Conservation (phyloP, 2,329 filamentous ascomycete genomes). For the Aspergillus tamarii region DNA sequence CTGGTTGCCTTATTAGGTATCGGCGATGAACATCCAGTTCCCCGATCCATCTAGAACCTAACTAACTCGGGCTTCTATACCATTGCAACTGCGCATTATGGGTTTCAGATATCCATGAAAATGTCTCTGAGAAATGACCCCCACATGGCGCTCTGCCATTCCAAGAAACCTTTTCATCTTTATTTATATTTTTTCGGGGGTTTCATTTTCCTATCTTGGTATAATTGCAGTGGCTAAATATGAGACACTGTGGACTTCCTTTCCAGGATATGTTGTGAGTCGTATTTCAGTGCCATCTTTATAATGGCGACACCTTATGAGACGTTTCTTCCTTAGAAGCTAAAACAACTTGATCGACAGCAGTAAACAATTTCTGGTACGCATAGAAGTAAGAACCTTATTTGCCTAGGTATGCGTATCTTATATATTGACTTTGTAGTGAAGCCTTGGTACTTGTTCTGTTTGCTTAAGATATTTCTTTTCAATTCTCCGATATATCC, state of each 20-base stretch:
- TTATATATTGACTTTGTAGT: not conserved
- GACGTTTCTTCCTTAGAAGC: not conserved
- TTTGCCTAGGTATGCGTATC: not conserved
- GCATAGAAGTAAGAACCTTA: not conserved
- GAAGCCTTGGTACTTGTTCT: not conserved
- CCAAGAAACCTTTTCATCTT: not conserved
- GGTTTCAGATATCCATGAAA: not conserved
- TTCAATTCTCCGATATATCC: not conserved
- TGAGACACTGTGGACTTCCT: not conserved
- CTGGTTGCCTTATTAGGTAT: not conserved
- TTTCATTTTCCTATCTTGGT: not conserved
- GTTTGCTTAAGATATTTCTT: not conserved
- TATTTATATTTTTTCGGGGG: not conserved
- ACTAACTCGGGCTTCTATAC: no score
- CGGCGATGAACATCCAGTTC: not conserved
- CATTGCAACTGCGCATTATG: not conserved
- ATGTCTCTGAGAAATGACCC: not conserved
- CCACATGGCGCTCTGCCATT: not conserved
- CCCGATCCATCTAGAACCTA: constrained; percentile 2
- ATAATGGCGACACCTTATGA: not conserved
- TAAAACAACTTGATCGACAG: not conserved
- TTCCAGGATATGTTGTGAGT: not conserved
- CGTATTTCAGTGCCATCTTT: not conserved
- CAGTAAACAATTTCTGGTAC: not conserved
- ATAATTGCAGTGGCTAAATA: not conserved